Evolutionary conservation across 2,329 filamentous ascomycete genomes (phyloP), one percentile per base, ranked within the genome.

Genomic region (Xylariales sp.): DNA sequence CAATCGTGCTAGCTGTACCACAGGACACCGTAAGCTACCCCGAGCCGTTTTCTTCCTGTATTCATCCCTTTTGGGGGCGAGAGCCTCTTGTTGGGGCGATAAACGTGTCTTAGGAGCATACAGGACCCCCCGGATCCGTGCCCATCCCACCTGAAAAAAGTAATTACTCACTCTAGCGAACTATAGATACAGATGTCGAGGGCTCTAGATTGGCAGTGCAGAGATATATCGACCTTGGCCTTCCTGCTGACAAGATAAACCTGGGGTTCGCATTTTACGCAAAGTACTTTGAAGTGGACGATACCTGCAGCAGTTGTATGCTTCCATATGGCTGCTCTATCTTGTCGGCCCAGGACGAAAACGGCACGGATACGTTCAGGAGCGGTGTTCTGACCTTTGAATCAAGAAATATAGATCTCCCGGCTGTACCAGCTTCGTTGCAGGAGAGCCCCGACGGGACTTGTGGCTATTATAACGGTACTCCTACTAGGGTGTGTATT

Each of bases 181-280:
- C 36, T 39, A 39, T 39, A 39, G 36, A 69, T 43, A 62, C 57
- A 4, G 58, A 62, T 18, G 58, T 65, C 1, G 41, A 62, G 18
- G 10, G 16, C 32, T 43, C 58, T 3, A 58, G 43, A 12, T 1
- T 10, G 5, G 58, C 64, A 2, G 57, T 69, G 1, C 36, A 55
- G 39, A 48, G 58, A 36, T 69, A 67, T 10, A 6, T 67, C n/a
- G 60, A 58, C 43, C 60, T 67, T 14, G 67, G 67, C 7, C 50
- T 69, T 8, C n/a, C n/a, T 16, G 34, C 60, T 1, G 60, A 64
- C 6, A 64, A 69, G 52, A 64, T 69, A 16, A 69, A 67, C 32
- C 67, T 69, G 28, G 67, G 67, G 2, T 62, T 67, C 56, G 56
- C 64, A 5, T 69, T 67, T 48, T 69, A 65, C 45, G 67, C 67